phyloP scores from a whole-genome alignment of 2,329 filamentous ascomycete species.

The Cadophora malorum region DNA sequence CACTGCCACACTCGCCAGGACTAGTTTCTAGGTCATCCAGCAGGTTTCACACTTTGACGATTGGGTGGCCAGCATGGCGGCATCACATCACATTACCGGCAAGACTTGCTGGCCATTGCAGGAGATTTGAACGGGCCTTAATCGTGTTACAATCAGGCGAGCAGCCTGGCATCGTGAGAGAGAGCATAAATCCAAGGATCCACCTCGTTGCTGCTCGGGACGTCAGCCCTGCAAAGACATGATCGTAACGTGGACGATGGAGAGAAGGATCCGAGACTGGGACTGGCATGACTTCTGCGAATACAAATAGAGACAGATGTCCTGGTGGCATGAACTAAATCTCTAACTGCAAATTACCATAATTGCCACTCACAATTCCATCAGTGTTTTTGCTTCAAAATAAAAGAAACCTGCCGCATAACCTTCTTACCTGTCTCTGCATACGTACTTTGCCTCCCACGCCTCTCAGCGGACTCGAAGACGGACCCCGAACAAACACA shows the following conservation, averaged over 20 bases:
- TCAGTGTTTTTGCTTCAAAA: not conserved
- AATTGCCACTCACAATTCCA: not conserved
- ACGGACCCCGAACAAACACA: not conserved
- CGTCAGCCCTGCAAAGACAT: slow-evolving; percentile 33
- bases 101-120: slow-evolving; percentile 22
- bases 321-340: not conserved
- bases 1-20: slow-evolving; percentile 34
- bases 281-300: not conserved
- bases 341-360: not conserved
- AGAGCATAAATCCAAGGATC: slow-evolving; percentile 34
- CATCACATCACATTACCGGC: not conserved
- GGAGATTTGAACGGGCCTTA: slow-evolving; percentile 24
- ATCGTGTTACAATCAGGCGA: slow-evolving; percentile 34
- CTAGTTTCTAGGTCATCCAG: slow-evolving; percentile 18
- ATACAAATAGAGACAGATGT: not conserved
- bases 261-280: slow-evolving; percentile 7
- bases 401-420: not conserved
- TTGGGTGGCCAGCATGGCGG: slow-evolving; percentile 13
- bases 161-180: slow-evolving; percentile 27
- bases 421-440: not conserved
- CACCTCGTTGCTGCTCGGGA: slow-evolving; percentile 12
- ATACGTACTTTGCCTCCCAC: not conserved
- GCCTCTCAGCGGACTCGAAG: not conserved
- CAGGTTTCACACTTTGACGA: slow-evolving; percentile 28
- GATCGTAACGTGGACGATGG: slow-evolving; percentile 14